phyloP scores from a whole-genome alignment of 2,329 filamentous ascomycete genomes.

The Calonectria honghensis region DNA sequence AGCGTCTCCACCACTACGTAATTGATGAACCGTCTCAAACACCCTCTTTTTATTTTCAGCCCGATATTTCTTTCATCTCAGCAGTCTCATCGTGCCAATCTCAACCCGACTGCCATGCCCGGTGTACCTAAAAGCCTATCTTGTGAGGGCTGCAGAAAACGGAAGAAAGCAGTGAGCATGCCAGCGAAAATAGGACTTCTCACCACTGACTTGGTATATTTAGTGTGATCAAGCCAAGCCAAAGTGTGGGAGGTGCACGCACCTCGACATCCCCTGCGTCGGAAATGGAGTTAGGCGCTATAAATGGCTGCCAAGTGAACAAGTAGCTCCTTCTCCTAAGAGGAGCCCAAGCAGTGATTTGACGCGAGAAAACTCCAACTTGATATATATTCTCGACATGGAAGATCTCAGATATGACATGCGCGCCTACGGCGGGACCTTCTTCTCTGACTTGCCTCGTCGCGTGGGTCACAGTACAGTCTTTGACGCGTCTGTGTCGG shows the following conservation, averaged over 20 bases:
- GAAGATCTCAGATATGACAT: constrained; percentile 51
- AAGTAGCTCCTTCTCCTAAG: not conserved
- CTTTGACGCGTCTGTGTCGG: constrained; percentile 45
- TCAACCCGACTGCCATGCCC: not conserved
- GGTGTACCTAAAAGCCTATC: constrained; percentile 11
- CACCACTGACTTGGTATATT: not conserved
- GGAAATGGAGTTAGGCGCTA: constrained; percentile 49
- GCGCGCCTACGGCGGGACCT: constrained; percentile 41
- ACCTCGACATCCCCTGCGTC: constrained; percentile 43
- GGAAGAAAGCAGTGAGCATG: constrained; percentile 22
- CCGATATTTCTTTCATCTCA: not conserved
- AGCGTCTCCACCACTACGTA: constrained; percentile 1
- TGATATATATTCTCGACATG: constrained; percentile 46
- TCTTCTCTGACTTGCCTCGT: constrained; percentile 43
- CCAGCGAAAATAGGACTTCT: too few species aligned
- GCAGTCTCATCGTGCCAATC: not conserved
- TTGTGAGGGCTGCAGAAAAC: constrained; percentile 27
- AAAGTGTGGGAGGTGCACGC: constrained; percentile 46
- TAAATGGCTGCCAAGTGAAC: constrained; percentile 34
- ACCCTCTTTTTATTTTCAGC: too few species aligned
- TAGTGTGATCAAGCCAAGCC: constrained; percentile 27
- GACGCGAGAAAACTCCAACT: constrained; percentile 36
- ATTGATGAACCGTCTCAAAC: not conserved
- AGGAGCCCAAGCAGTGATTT: constrained; percentile 44
- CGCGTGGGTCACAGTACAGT: constrained; percentile 43